phyloP scores from a whole-genome alignment of 345 rosid genomes.

The Moringa oleifera region DNA sequence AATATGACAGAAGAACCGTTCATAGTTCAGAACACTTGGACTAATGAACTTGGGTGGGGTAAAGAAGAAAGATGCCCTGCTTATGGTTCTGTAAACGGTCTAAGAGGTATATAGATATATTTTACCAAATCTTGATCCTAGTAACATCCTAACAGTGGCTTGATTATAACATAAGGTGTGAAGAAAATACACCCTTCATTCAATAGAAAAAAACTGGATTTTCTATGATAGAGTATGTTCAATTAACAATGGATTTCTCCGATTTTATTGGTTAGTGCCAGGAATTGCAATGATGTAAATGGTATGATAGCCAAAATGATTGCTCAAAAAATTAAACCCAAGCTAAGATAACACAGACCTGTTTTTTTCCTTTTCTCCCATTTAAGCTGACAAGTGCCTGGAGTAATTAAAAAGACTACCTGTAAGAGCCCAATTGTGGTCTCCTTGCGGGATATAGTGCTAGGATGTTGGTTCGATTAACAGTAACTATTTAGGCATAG shows the following conservation, averaged over 20 bases:
- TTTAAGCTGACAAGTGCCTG: too few relatives aligned
- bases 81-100: constrained; percentile 34
- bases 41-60: constrained; percentile 67
- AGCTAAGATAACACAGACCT: too few relatives aligned
- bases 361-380: neutral
- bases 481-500: too few relatives aligned
- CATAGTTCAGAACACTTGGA: constrained; percentile 73
- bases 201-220: too few relatives aligned
- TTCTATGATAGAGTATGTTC: too few relatives aligned
- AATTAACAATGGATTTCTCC: neutral
- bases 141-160: neutral
- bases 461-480: too few relatives aligned
- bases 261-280: neutral
- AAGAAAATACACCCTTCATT: too few relatives aligned
- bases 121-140: constrained; percentile 2
- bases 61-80: constrained; percentile 57
- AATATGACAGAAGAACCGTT: constrained; percentile 61
- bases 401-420: too few relatives aligned
- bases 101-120: constrained; percentile 47
- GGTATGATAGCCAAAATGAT: neutral
- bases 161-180: neutral
- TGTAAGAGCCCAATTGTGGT: too few relatives aligned
- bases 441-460: too few relatives aligned
- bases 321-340: neutral
- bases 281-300: neutral